Conservation (phyloP, 139 green algal genomes). For the Mesotaenium endlicherianum region DNA sequence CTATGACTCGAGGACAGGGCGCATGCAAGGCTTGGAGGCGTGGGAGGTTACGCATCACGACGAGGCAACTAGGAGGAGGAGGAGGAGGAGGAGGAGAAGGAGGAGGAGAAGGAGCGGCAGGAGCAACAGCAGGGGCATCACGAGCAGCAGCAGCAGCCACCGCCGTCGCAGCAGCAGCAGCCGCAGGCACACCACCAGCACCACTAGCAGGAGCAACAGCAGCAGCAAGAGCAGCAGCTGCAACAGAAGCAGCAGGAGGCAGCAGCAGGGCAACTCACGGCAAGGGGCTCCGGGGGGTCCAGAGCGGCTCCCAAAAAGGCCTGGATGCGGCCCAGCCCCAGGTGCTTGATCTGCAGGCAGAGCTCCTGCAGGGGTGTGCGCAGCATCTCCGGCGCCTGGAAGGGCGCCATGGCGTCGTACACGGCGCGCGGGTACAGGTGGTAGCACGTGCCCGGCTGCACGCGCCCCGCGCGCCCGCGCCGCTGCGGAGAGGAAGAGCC, state of each 20-base stretch:
- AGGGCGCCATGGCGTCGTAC: constrained; percentile 1
- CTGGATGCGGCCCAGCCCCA: constrained; percentile 33
- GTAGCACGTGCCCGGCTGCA: constrained; percentile 77
- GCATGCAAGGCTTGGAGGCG: no score
- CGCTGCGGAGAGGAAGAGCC: constrained; percentile 27
- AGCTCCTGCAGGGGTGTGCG: constrained; percentile 59
- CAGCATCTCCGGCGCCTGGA: constrained; percentile 57
- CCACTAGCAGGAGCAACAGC: no score
- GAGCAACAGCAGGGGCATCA: neutral
- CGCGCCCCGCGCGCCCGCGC: constrained; percentile 72
- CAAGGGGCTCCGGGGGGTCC: constrained; percentile 14
- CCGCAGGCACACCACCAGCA: neutral
- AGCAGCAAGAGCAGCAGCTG: no score
- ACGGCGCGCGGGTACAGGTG: constrained; percentile 69
- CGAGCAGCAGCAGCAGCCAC: neutral
- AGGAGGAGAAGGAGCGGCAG: neutral
- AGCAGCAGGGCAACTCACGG: no score
- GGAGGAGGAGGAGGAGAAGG: neutral
- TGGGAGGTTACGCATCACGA: no score
- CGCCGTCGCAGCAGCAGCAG: no score
- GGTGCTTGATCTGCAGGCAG: constrained; percentile 58
- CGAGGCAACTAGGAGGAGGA: no score
- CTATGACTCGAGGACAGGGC: no score
- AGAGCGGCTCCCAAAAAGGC: constrained; percentile 42
- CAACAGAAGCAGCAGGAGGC: no score